Percentiles rank a stretch among this genome's conserved stretches.
Conservation (phyloP, 331 rosid species). For the Acacia concinna region DNA sequence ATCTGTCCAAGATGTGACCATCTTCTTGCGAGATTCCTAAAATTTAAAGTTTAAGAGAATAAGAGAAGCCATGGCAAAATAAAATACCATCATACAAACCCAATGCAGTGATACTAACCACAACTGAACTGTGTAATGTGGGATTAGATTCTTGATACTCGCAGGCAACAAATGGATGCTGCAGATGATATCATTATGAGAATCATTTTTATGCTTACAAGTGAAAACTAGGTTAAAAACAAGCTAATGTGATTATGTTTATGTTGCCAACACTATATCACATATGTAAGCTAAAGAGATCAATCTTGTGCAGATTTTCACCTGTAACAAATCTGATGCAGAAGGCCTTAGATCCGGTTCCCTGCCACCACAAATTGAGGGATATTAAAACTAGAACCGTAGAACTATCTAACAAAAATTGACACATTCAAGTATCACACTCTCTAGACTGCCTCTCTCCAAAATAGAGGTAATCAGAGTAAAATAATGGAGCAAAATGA, state of each 20-base stretch:
- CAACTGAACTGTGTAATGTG: constrained; percentile 42
- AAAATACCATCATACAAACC: constrained; percentile 29
- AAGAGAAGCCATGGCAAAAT: constrained; percentile 19
- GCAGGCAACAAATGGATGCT: constrained; percentile 85
- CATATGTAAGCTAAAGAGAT: constrained; percentile 12
- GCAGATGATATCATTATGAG: constrained; percentile 36
- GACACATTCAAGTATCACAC: constrained; percentile 17
- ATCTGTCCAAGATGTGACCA: constrained; percentile 48
- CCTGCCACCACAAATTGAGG: constrained; percentile 59
- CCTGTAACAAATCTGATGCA: constrained; percentile 82
- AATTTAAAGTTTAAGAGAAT: constrained; percentile 21
- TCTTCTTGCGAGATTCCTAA: constrained; percentile 64
- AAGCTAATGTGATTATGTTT: background rate
- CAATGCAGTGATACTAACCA: constrained; percentile 47
- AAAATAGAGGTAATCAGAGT: constrained; percentile 17
- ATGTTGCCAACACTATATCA: constrained; percentile 14
- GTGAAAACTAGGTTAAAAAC: constrained; percentile 17
- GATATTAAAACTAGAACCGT: constrained; percentile 34
- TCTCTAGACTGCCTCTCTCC: constrained; percentile 13
- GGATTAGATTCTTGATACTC: constrained; percentile 55
- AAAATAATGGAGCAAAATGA: constrained; percentile 2
- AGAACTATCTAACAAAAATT: constrained; percentile 10
- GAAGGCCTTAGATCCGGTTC: constrained; percentile 73
- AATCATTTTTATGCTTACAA: constrained; percentile 19
- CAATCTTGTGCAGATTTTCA: constrained; percentile 32